A percentile compares a stretch with the other conserved stretches of the same genome.
Evolutionary conservation across 2,329 filamentous ascomycete species (phyloP).

Genomic region (Ophiostoma sp.): DNA sequence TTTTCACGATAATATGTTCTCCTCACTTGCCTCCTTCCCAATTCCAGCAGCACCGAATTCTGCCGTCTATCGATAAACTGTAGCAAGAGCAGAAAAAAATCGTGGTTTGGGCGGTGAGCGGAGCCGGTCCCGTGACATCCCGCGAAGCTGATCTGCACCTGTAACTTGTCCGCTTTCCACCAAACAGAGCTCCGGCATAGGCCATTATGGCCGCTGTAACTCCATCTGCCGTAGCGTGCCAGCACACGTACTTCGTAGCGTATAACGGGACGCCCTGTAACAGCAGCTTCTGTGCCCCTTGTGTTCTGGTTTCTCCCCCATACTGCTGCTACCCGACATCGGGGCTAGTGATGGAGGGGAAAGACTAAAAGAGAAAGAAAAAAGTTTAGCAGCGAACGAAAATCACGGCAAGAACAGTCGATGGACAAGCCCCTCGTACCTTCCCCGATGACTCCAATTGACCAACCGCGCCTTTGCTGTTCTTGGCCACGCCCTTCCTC

Average conservation of each 20-base stretch:
- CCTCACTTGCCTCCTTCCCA: not conserved
- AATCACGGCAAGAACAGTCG: slow-evolving; percentile 7
- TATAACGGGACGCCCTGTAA: not conserved
- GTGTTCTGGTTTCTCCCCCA: not conserved
- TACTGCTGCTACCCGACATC: slow-evolving; percentile 5
- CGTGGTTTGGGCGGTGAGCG: not conserved
- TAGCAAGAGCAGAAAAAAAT: not conserved
- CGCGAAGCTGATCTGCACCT: not conserved
- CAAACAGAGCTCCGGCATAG: not conserved
- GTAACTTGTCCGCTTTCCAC: not conserved
- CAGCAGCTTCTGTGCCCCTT: not conserved
- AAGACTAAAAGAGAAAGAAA: not conserved
- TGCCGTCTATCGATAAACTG: not conserved
- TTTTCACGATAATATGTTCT: not conserved
- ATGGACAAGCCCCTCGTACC: not conserved
- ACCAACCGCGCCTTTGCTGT: slow-evolving; percentile 18
- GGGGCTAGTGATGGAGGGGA: slow-evolving; percentile 14
- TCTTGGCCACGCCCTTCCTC: slow-evolving; percentile 11
- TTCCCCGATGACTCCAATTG: slow-evolving; percentile 23
- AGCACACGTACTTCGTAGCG: not conserved
- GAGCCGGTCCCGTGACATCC: not conserved
- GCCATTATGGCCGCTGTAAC: not conserved
- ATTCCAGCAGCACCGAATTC: not conserved
- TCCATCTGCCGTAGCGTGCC: not conserved
- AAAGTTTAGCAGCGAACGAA: not conserved